Conservation (phyloP, 305 asterid species). For the Fraxinus albicans region DNA sequence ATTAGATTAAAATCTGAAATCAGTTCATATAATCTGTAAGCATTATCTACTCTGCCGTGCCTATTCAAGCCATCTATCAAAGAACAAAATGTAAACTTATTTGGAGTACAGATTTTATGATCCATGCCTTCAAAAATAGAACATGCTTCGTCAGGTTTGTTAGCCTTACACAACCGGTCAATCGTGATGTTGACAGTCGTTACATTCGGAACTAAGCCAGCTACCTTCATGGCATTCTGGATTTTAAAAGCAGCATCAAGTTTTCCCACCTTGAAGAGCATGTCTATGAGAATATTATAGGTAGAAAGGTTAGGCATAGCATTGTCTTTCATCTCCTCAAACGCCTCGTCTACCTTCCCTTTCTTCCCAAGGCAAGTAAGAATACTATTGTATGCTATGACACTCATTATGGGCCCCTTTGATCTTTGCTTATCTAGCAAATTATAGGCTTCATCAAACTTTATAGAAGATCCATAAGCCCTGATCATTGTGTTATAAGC, state of each 20-base stretch:
- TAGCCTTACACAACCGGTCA: conserved; percentile 86
- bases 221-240: conserved; percentile 61
- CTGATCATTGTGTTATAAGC: conserved; percentile 95
- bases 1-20: conserved; percentile 63
- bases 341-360: conserved; percentile 73
- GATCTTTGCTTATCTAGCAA: conserved; percentile 79
- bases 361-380: conserved; percentile 84
- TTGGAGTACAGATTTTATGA: conserved; percentile 62
- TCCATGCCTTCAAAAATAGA: conserved; percentile 70
- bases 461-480: conserved; percentile 88
- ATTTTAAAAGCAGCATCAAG: conserved; percentile 61
- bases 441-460: conserved; percentile 71
- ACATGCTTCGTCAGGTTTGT: conserved; percentile 77
- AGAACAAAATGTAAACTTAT: conserved; percentile 76
- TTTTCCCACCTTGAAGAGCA: conserved; percentile 74
- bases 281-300: conserved; percentile 74
- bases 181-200: conserved; percentile 82
- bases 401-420: conserved; percentile 88
- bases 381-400: conserved; percentile 76
- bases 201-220: conserved; percentile 71
- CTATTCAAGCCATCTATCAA: conserved; percentile 89
- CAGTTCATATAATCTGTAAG: conserved; percentile 72
- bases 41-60: conserved; percentile 81
- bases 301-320: conserved; percentile 88
- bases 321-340: conserved; percentile 77